Base-by-base conservation (phyloP, 257 asterid species). In the Cynanchum wilfordii region DNA sequence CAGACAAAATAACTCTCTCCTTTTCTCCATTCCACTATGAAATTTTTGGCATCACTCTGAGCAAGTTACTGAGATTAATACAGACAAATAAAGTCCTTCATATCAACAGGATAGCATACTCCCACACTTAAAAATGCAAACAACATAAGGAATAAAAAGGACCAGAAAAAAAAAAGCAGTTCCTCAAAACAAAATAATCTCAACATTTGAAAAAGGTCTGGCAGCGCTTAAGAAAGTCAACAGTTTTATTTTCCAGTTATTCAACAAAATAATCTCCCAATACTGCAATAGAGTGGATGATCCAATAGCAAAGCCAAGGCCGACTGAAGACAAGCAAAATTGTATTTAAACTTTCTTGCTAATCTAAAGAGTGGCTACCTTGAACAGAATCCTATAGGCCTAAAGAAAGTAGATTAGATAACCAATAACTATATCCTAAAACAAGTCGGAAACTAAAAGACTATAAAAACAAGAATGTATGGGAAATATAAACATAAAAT, bases 281-380 rank as follows among this genome's bases (percentile, higher is more conserved):
- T 80, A 92, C 65, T 68, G 97, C 90, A 79, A 95, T 85, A 12
- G 99, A 86, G 73, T 95, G 99, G 66, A 90, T 85, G 75, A 83
- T 88, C 99, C 99, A 92, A 79, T 95, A 95, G 85, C 98, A 92
- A 71, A 95, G 77, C 99, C 99, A 95, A 68, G 98, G 99, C 68
- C 99, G 99, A 78, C 99, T 95, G 83, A 20, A 50, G 42, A 80
- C 58, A 69, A 76, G 52, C 76, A 82, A 82, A 57, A 57, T 38
- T n/a, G n/a, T n/a, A n/a, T n/a, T n/a, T n/a, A n/a, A n/a, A n/a
- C n/a, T n/a, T n/a, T n/a, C n/a, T n/a, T n/a, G n/a, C n/a, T n/a
- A n/a, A n/a, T n/a, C n/a, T n/a, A n/a, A n/a, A n/a, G n/a, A n/a
- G n/a, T n/a, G n/a, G n/a, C n/a, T n/a, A n/a, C n/a, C n/a, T n/a